These are phyloP conservation scores for Phaeophleospora eucalypticola DNA, from an alignment of 2,329 filamentous ascomycete genomes.

Conservation along the genomic window DNA sequence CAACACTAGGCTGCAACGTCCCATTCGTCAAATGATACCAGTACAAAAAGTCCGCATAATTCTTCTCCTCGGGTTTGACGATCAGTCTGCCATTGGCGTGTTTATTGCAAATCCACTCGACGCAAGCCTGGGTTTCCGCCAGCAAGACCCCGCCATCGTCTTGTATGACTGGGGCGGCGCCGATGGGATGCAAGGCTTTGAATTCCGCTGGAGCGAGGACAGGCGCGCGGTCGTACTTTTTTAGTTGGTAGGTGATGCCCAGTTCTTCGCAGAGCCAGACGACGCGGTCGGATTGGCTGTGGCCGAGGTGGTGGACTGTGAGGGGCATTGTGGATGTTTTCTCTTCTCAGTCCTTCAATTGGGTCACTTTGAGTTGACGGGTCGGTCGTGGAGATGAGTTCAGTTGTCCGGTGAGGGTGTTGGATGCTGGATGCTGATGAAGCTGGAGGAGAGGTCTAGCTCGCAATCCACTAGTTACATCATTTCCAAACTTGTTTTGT, in stretches of 20 bases:
- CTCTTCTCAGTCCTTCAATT: too few species aligned
- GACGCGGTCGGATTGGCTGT: conserved; percentile 61
- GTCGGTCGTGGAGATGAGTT: too few species aligned
- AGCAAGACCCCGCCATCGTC: conserved; percentile 44
- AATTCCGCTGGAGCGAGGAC: conserved; percentile 29
- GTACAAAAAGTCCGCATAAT: conserved; percentile 60
- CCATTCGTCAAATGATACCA: conserved; percentile 49
- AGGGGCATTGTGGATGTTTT: conserved; percentile 30
- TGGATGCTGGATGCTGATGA: not conserved
- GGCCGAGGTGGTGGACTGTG: conserved; percentile 35
- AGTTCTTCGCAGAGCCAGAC: conserved; percentile 64
- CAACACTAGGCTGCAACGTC: conserved; percentile 38
- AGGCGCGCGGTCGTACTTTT: conserved; percentile 46
- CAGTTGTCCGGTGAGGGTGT: too few species aligned
- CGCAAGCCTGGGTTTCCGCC: conserved; percentile 57
- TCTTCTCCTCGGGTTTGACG: conserved; percentile 42
- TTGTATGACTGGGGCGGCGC: conserved; percentile 58
- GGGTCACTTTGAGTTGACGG: too few species aligned
- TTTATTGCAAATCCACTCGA: conserved; percentile 58
- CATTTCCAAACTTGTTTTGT: not conserved
- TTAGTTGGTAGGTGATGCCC: conserved; percentile 50
- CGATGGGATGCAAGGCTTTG: conserved; percentile 40
- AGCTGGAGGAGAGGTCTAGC: not conserved
- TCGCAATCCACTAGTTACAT: not conserved
- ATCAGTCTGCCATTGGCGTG: conserved; percentile 50